These are phyloP conservation scores for Penicillium paradoxum DNA, from an alignment of 495 filamentous ascomycete genomes.

Conservation along the genomic window DNA sequence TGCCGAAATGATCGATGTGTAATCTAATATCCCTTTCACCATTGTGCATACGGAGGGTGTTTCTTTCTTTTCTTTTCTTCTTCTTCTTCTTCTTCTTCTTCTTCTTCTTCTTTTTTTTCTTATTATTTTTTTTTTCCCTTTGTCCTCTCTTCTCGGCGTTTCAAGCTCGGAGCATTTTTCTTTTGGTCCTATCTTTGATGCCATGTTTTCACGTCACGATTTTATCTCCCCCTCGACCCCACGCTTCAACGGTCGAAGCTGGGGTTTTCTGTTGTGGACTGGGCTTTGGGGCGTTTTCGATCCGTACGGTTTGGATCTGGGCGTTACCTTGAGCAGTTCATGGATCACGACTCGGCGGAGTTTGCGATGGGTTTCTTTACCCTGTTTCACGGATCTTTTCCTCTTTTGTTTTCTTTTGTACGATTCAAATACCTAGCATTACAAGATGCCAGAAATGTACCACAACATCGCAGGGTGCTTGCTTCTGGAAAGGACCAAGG, in stretches of 20 bases:
- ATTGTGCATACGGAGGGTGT: slow-evolving; percentile 41
- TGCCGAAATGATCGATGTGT: slow-evolving; percentile 71
- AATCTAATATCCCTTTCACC: slow-evolving; percentile 32
- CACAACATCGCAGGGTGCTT: slow-evolving; percentile 11
- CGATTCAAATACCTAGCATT: slow-evolving; percentile 23
- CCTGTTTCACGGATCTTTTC: slow-evolving; percentile 22
- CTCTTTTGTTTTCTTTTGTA: slow-evolving; percentile 24
- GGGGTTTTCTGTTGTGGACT: slow-evolving; percentile 18
- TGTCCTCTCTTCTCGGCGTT: slow-evolving; percentile 31
- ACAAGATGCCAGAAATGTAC: slow-evolving; percentile 23
- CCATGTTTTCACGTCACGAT: slow-evolving; percentile 23
- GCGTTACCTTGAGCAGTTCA: neutral
- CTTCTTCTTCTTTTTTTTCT: slow-evolving; percentile 20
- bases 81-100: slow-evolving; percentile 24
- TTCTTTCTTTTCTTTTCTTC: slow-evolving; percentile 24
- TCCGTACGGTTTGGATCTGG: slow-evolving; percentile 4
- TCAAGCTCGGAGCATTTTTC: slow-evolving; percentile 17
- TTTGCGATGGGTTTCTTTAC: slow-evolving; percentile 16
- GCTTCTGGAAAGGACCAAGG: slow-evolving; percentile 16
- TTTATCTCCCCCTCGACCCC: slow-evolving; percentile 24
- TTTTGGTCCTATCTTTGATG: slow-evolving; percentile 16
- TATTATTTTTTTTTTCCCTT: slow-evolving; percentile 34
- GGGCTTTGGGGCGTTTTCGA: slow-evolving; percentile 12
- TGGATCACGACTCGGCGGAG: slow-evolving; percentile 22
- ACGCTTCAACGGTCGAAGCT: slow-evolving; percentile 22